phyloP scores from a whole-genome alignment of 768 basidiomycete genomes.

The Dacryopinax spathularia region DNA sequence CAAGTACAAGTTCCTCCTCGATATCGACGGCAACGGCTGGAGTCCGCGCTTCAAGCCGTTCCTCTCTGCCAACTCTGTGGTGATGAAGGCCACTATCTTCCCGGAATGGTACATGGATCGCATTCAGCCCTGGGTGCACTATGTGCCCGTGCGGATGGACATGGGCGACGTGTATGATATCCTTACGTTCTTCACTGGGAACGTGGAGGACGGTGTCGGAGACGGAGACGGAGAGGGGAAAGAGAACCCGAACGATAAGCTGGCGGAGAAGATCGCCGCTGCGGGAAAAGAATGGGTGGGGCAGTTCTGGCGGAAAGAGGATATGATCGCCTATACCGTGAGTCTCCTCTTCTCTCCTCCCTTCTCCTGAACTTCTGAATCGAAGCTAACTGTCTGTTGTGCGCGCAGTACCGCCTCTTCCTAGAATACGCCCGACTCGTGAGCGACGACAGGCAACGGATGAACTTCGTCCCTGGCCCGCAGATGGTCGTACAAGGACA shows the following conservation, averaged over 20 bases:
- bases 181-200: slow-evolving; percentile 19
- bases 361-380: too few relatives aligned
- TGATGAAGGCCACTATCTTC: slow-evolving; percentile 23
- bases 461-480: not conserved
- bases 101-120: slow-evolving; percentile 9
- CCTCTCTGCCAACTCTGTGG: slow-evolving; percentile 13
- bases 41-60: slow-evolving; percentile 16
- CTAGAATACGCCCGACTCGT: slow-evolving; percentile 21
- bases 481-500: not conserved
- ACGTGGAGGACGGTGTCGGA: slow-evolving; percentile 14
- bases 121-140: slow-evolving; percentile 15
- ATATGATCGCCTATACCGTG: slow-evolving; percentile 25
- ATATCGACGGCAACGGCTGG: slow-evolving; percentile 15
- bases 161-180: slow-evolving; percentile 24
- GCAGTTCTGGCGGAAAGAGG: slow-evolving; percentile 23
- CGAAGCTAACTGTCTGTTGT: not conserved
- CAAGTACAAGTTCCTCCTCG: slow-evolving; percentile 15
- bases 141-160: slow-evolving; percentile 23
- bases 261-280: slow-evolving; percentile 25
- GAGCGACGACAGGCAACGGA: slow-evolving; percentile 11
- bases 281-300: slow-evolving; percentile 25
- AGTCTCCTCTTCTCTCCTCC: slow-evolving; percentile 11
- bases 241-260: slow-evolving; percentile 21
- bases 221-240: too few relatives aligned
- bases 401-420: slow-evolving; percentile 15